A percentile compares a stretch with the other conserved stretches of the same genome.
Evolutionary conservation across 257 asterid genomes (phyloP).

Genomic region (Rauvolfia tetraphylla): DNA sequence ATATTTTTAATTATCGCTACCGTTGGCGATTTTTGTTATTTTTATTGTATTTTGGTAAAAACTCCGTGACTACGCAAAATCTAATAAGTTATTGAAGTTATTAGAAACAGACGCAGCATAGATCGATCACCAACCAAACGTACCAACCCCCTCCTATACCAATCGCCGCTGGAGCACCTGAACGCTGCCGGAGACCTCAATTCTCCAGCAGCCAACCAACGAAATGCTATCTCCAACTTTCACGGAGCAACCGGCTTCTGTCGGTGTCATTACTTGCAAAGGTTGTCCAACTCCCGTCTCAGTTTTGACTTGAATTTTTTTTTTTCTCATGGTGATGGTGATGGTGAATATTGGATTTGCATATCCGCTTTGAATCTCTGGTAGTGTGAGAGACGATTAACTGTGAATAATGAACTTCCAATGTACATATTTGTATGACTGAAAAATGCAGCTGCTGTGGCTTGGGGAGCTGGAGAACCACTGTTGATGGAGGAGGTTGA

Average conservation of each 20-base stretch:
- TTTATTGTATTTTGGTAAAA: too few relatives aligned
- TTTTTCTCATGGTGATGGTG: background rate
- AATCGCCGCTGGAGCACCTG: background rate
- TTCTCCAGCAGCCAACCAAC: background rate
- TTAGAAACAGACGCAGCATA: too few relatives aligned
- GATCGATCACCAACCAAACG: background rate
- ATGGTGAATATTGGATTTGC: background rate
- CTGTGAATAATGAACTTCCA: background rate
- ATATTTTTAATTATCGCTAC: too few relatives aligned
- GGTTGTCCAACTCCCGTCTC: background rate
- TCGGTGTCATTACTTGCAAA: constrained; percentile 3
- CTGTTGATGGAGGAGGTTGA: constrained; percentile 81
- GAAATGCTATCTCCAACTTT: background rate
- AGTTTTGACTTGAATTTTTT: background rate
- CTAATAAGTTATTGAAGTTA: too few relatives aligned
- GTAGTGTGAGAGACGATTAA: background rate
- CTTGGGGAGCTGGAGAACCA: constrained; percentile 76
- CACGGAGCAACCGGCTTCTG: background rate
- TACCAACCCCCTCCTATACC: background rate
- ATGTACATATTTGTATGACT: background rate
- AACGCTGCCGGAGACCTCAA: background rate
- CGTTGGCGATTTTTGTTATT: too few relatives aligned
- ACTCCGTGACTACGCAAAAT: too few relatives aligned
- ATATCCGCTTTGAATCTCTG: background rate
- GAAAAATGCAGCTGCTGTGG: constrained; percentile 63